A percentile compares a stretch with the other conserved stretches of the same genome.
Evolutionary conservation across 139 green algal genomes (phyloP).

Genomic region (Closterium sp.): DNA sequence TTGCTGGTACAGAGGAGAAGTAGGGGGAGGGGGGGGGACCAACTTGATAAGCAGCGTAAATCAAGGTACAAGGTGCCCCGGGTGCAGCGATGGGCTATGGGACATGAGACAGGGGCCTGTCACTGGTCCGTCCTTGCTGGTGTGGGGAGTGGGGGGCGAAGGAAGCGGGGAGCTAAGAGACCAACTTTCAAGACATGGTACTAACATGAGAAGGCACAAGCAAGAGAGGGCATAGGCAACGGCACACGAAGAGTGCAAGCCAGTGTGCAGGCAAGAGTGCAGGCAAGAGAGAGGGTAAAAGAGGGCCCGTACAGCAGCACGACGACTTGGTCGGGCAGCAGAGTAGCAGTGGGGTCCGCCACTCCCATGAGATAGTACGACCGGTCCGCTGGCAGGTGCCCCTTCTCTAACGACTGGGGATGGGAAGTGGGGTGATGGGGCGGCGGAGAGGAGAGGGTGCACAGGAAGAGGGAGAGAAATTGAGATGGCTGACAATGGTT

Average conservation of each 20-base stretch:
- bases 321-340: not conserved
- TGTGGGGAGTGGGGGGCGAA: not conserved
- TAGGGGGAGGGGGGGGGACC: no score
- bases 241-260: no score
- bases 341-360: not conserved
- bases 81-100: no score
- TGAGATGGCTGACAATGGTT: no score
- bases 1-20: not conserved
- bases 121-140: not conserved
- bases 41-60: no score
- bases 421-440: not conserved
- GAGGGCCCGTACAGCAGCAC: not conserved
- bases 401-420: not conserved
- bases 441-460: not conserved
- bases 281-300: no score
- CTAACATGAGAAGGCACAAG: no score
- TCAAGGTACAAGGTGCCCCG: not conserved
- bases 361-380: not conserved
- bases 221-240: no score
- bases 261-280: no score
- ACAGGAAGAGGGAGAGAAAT: no score
- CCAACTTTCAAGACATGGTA: not conserved
- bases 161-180: not conserved
- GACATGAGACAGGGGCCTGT: not conserved
- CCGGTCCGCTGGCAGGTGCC: not conserved